Base-by-base conservation (phyloP, 768 basidiomycete species). In the Tricholoma bakamatsutake region DNA sequence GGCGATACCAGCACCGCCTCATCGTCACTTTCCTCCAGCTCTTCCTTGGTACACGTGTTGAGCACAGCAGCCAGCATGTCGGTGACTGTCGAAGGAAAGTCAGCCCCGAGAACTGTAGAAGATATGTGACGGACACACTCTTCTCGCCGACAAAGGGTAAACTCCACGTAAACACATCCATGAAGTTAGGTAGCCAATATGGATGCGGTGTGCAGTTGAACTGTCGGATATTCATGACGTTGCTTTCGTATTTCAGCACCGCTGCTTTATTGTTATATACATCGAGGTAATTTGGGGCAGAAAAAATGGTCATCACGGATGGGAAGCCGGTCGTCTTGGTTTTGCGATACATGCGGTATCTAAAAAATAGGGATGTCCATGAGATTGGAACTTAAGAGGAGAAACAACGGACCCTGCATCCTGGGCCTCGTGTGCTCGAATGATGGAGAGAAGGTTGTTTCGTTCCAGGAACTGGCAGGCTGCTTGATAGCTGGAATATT, bases 261-360 rank as follows among this genome's bases (percentile, higher is more conserved):
- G 97, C 97, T 1, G 95, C 97, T 73, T 98, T 98, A 76, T 99
- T 99, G 73, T 96, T 93, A 73, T 98, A 98, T 17, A 98, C 93
- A 65, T 98, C 97, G 56, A 98, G 87, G 67, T 98, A 98, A 69
- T 98, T 95, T 40, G 97, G 97, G 7, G 95, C 95, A 13, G 92
- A 95, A 75, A 99, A 99, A 65, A 99, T 94, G n/a, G 96, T 98
- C 94, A 99, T 98, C 56, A 99, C 95, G 13, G 94, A 96, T 15
- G 97, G 96, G 78, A 99, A 98, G 5, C 96, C 95, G 0, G 95
- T 98, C 17, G 92, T 90, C 72, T 93, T 93, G 4, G 96, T 98
- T 74, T 99, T 99, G 62, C 94, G 90, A 67, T 98, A 98, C 97
- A 98, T 98, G 53, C 95, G 91, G 69, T 96, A 97, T 11, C 92